Evolutionary conservation across 1,284 basidiomycete genomes (phyloP).

Genomic region (Afroboletus lepidellus): DNA sequence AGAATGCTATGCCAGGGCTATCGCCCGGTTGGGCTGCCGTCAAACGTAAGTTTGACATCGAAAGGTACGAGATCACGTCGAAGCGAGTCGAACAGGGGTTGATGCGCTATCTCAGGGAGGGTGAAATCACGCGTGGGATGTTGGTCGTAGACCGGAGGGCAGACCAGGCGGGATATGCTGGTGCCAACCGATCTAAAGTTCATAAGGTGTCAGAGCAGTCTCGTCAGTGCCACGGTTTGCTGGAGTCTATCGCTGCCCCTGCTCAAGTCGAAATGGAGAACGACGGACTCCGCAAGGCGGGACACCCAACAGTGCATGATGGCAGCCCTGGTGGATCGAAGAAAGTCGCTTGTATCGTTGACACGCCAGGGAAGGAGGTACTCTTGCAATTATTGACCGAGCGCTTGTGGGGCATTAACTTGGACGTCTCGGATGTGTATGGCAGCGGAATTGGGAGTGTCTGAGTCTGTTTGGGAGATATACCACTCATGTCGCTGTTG

Average conservation of each 20-base stretch:
- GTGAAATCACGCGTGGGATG: constrained; percentile 71
- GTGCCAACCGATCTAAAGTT: constrained; percentile 59
- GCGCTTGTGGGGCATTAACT: constrained; percentile 54
- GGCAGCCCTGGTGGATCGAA: constrained; percentile 22
- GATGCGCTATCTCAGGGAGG: constrained; percentile 32
- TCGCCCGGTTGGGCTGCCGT: constrained; percentile 52
- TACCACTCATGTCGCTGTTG: too few relatives aligned
- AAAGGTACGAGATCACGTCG: constrained; percentile 47
- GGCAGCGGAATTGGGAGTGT: not conserved
- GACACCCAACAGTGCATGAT: constrained; percentile 17
- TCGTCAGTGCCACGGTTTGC: constrained; percentile 36
- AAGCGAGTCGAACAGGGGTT: not conserved
- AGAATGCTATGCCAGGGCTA: constrained; percentile 30
- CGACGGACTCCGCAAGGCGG: constrained; percentile 20
- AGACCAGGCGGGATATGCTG: constrained; percentile 59
- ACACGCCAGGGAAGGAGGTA: constrained; percentile 55
- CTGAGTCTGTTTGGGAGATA: not conserved
- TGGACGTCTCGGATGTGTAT: not conserved
- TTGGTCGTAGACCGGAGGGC: constrained; percentile 67
- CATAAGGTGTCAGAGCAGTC: constrained; percentile 51
- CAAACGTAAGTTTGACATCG: constrained; percentile 62
- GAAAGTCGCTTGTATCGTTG: constrained; percentile 53
- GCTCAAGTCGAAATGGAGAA: constrained; percentile 51
- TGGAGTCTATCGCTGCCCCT: constrained; percentile 52
- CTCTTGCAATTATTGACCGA: constrained; percentile 49